These are phyloP conservation scores for Calycina marina DNA, from an alignment of 2,329 filamentous ascomycete genomes.

Conservation along the genomic window DNA sequence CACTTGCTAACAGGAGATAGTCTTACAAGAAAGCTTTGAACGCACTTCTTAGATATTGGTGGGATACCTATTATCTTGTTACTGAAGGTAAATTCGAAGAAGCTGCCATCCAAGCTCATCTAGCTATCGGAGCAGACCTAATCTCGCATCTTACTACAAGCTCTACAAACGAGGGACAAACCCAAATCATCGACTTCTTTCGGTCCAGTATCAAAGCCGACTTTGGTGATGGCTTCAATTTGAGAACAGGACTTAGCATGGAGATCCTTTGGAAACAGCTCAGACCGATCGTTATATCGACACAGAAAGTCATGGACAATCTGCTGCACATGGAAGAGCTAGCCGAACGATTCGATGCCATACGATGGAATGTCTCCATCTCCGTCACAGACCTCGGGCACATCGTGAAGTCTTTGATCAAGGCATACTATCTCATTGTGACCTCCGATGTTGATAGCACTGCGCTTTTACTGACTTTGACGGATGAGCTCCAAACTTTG, in stretches of 20 bases:
- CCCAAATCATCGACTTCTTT: constrained; percentile 7
- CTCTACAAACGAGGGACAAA: background rate
- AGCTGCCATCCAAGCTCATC: constrained; percentile 47
- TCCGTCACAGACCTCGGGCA: constrained; percentile 36
- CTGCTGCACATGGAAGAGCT: constrained; percentile 38
- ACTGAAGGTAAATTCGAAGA: constrained; percentile 39
- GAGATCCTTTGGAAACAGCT: constrained; percentile 62
- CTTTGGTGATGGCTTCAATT: constrained; percentile 56
- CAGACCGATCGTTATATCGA: constrained; percentile 44
- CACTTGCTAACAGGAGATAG: constrained; percentile 4
- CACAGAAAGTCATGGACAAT: constrained; percentile 30
- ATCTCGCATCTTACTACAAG: constrained; percentile 2
- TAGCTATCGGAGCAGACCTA: constrained; percentile 27
- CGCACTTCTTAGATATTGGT: constrained; percentile 37
- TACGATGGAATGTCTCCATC: constrained; percentile 43
- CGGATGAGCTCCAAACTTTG: constrained; percentile 35
- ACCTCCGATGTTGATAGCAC: constrained; percentile 21
- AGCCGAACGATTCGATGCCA: constrained; percentile 42
- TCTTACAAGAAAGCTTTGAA: constrained; percentile 25
- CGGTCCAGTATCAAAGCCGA: constrained; percentile 31
- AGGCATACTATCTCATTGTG: constrained; percentile 42
- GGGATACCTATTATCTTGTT: constrained; percentile 35
- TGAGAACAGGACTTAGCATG: constrained; percentile 68
- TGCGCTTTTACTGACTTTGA: constrained; percentile 32
- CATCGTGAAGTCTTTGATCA: constrained; percentile 38